phyloP scores from a whole-genome alignment of 176 grass and related monocot genomes.

The Hsuehochloa calcarea region DNA sequence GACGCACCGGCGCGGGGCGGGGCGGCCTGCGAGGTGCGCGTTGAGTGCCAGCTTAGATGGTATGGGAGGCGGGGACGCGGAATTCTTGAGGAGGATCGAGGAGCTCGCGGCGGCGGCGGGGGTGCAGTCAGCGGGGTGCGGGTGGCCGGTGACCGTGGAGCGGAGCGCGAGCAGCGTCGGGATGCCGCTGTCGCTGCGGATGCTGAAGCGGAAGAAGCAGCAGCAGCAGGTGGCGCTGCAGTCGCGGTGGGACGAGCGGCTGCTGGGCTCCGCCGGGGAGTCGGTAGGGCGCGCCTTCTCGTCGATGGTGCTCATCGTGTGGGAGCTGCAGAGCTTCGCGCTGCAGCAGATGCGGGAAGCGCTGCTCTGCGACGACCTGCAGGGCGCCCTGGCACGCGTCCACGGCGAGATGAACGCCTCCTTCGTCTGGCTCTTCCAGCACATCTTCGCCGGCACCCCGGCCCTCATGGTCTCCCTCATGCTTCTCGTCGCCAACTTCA shows the following conservation, averaged over 20 bases:
- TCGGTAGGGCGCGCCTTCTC: conserved; percentile 79
- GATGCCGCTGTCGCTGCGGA: conserved; percentile 71
- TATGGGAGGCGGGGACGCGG: conserved; percentile 49
- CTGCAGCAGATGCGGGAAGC: conserved; percentile 62
- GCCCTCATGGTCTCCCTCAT: conserved; percentile 90
- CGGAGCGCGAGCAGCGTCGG: conserved; percentile 44
- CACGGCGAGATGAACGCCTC: conserved; percentile 83
- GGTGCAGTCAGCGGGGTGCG: conserved; percentile 22
- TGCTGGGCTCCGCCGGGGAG: conserved; percentile 51
- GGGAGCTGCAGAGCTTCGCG: conserved; percentile 84
- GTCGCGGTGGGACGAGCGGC: conserved; percentile 47
- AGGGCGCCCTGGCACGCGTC: conserved; percentile 57
- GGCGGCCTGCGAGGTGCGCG: conserved; percentile 20
- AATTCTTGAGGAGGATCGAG: conserved; percentile 58
- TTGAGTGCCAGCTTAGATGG: conserved; percentile 46
- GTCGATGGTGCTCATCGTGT: conserved; percentile 94
- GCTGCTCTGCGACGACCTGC: conserved; percentile 60
- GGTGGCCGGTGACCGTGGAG: conserved; percentile 53
- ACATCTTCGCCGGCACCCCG: conserved; percentile 85
- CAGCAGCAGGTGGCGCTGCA: conserved; percentile 17
- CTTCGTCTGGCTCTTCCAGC: conserved; percentile 98
- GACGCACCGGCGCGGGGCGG: neutral
- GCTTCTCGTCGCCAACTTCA: conserved; percentile 97
- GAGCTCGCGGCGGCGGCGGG: conserved; percentile 44
- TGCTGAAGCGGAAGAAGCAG: conserved; percentile 83